These are phyloP conservation scores for Boechera retrofracta DNA, from an alignment of 345 rosid species.

Conservation along the genomic window DNA sequence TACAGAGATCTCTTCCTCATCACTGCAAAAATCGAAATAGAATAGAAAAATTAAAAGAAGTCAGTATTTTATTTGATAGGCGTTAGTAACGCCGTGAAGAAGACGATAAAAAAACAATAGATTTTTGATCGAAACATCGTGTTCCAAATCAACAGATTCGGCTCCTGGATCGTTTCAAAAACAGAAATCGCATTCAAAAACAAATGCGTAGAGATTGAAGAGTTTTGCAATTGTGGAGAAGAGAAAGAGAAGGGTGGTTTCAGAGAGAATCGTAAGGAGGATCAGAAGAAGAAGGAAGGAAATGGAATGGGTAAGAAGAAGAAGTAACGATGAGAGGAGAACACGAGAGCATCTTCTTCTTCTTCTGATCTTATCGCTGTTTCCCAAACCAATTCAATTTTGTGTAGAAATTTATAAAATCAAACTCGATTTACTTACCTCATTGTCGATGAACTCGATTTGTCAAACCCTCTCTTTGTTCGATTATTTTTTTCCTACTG, in stretches of 20 bases:
- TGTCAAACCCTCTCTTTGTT: too few relatives aligned
- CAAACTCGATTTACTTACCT: too few relatives aligned
- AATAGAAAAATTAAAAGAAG: too few relatives aligned
- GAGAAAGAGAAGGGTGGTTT: conserved; percentile 64
- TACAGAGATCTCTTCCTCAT: neutral
- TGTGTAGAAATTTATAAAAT: too few relatives aligned
- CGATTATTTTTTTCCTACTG: too few relatives aligned
- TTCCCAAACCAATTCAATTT: neutral
- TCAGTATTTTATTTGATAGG: too few relatives aligned
- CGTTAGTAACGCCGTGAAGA: too few relatives aligned
- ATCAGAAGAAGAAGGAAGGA: conserved; percentile 59
- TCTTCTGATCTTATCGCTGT: neutral
- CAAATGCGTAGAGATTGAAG: conserved; percentile 53
- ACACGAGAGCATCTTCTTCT: conserved; percentile 39
- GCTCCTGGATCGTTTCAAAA: conserved; percentile 60
- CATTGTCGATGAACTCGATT: too few relatives aligned
- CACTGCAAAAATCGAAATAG: neutral
- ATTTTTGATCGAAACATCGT: conserved; percentile 47
- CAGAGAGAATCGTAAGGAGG: conserved; percentile 70
- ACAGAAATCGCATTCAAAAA: conserved; percentile 49
- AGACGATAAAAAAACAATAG: too few relatives aligned
- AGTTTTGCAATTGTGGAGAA: conserved; percentile 63
- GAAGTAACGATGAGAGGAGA: conserved; percentile 43
- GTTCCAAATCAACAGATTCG: conserved; percentile 70
- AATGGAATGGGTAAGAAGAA: conserved; percentile 50